phyloP scores from a whole-genome alignment of 1,139 yeast genomes.

The Debaryomyces sp. region DNA sequence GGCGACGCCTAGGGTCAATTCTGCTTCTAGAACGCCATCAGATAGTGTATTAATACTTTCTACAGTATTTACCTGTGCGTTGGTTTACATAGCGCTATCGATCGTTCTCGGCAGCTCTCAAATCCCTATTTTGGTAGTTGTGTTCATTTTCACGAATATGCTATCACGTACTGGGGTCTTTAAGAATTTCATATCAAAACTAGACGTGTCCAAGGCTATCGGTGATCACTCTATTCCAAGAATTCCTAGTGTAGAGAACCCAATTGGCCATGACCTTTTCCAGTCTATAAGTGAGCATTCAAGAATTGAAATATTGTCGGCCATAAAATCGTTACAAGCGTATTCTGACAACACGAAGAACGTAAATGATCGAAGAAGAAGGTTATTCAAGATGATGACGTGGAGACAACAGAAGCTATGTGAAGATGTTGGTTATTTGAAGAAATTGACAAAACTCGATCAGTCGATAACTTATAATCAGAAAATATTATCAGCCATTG shows the following conservation, averaged over 20 bases:
- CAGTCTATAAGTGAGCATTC: conserved; percentile 19
- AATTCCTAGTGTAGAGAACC: not conserved
- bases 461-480: conserved; percentile 47
- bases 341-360: conserved; percentile 44
- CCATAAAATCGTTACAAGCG: conserved; percentile 52
- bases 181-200: conserved; percentile 9
- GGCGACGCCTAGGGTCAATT: not conserved
- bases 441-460: conserved; percentile 53
- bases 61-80: conserved; percentile 10
- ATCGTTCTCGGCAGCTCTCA: conserved; percentile 8
- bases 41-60: conserved; percentile 11
- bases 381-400: conserved; percentile 50
- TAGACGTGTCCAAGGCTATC: not conserved
- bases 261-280: conserved; percentile 16
- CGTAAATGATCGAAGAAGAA: conserved; percentile 49
- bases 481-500: conserved; percentile 45
- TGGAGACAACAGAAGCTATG: conserved; percentile 59
- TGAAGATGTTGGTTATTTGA: conserved; percentile 55
- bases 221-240: not conserved
- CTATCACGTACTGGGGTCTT: conserved; percentile 24
- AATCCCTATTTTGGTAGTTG: conserved; percentile 25
- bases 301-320: conserved; percentile 44
- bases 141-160: conserved; percentile 29
- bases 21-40: not conserved
- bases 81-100: conserved; percentile 9